phyloP scores from a whole-genome alignment of 2,329 filamentous ascomycete genomes.

The Arachnomyces sp. region DNA sequence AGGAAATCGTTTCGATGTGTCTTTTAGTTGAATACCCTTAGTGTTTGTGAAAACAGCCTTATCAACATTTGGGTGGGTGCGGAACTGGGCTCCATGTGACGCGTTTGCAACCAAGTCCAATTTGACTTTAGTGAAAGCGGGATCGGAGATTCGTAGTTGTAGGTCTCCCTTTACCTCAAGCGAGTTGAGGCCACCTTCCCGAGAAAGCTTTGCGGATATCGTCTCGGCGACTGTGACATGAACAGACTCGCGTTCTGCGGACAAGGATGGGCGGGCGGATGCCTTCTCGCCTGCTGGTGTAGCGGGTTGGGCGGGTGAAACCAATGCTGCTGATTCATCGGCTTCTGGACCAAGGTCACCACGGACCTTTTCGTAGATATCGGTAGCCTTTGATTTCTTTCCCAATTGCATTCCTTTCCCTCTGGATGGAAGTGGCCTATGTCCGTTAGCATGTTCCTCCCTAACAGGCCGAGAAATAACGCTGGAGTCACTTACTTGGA shows the following conservation, averaged over 20 bases:
- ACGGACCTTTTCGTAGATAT: constrained; percentile 93
- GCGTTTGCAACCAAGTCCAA: constrained; percentile 68
- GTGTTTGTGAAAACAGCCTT: constrained; percentile 73
- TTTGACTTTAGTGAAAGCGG: constrained; percentile 83
- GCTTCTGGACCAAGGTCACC: constrained; percentile 82
- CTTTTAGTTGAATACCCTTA: constrained; percentile 83
- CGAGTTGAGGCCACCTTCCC: constrained; percentile 78
- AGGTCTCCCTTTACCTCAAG: constrained; percentile 88
- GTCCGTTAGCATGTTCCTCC: constrained; percentile 32
- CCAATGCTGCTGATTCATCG: constrained; percentile 63
- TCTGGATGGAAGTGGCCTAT: constrained; percentile 55
- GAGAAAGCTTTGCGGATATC: constrained; percentile 80
- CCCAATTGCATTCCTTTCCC: constrained; percentile 98
- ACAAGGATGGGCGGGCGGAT: constrained; percentile 54
- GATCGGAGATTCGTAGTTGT: constrained; percentile 80
- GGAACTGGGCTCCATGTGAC: constrained; percentile 80
- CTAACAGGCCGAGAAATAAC: neutral
- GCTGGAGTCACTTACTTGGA: constrained; percentile 54
- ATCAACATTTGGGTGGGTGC: constrained; percentile 94
- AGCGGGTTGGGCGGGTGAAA: constrained; percentile 48
- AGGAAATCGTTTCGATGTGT: constrained; percentile 79
- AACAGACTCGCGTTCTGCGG: constrained; percentile 72
- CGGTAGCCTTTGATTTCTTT: constrained; percentile 96
- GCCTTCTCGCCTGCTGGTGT: constrained; percentile 45
- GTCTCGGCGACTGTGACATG: constrained; percentile 81